phyloP scores from a whole-genome alignment of 2,329 filamentous ascomycete species.

The Acrocalymma vagum region DNA sequence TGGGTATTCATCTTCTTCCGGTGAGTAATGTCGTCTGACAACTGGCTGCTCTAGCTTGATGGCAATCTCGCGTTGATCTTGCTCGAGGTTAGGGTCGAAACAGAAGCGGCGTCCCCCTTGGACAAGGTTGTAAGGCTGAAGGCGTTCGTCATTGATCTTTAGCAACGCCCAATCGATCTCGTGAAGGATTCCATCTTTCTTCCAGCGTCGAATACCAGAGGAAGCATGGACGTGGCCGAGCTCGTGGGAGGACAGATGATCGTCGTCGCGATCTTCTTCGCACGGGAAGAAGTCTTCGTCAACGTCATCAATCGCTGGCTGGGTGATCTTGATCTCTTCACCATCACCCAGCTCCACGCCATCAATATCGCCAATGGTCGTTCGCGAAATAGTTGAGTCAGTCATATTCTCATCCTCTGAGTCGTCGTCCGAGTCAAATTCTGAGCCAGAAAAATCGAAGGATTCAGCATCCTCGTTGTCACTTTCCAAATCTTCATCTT shows the following conservation, averaged over 20 bases:
- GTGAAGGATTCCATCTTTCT: slow-evolving; percentile 76
- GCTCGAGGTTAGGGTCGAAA: slow-evolving; percentile 26
- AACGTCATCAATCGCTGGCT: slow-evolving; percentile 89
- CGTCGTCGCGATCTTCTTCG: slow-evolving; percentile 76
- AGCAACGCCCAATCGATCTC: slow-evolving; percentile 97
- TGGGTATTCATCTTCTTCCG: slow-evolving; percentile 57
- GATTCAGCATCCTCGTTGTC: slow-evolving; percentile 40
- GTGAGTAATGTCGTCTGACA: slow-evolving; percentile 39
- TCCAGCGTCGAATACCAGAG: slow-evolving; percentile 83
- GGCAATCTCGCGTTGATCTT: slow-evolving; percentile 38
- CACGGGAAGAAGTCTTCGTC: slow-evolving; percentile 82
- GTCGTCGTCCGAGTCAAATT: slow-evolving; percentile 50
- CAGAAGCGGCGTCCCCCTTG: slow-evolving; percentile 58
- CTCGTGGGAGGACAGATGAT: slow-evolving; percentile 80
- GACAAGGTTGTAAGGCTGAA: slow-evolving; percentile 77
- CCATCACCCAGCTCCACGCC: slow-evolving; percentile 79
- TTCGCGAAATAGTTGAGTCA: slow-evolving; percentile 36
- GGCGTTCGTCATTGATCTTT: slow-evolving; percentile 75
- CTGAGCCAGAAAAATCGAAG: slow-evolving; percentile 66
- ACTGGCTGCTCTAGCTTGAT: slow-evolving; percentile 45
- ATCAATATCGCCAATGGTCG: slow-evolving; percentile 71
- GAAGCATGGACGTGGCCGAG: slow-evolving; percentile 89
- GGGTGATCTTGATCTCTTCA: slow-evolving; percentile 82
- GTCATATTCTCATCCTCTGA: slow-evolving; percentile 37
- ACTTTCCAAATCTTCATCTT: slow-evolving; percentile 60